Base-by-base conservation (phyloP, 768 basidiomycete species). In the Naematelia encephala region DNA sequence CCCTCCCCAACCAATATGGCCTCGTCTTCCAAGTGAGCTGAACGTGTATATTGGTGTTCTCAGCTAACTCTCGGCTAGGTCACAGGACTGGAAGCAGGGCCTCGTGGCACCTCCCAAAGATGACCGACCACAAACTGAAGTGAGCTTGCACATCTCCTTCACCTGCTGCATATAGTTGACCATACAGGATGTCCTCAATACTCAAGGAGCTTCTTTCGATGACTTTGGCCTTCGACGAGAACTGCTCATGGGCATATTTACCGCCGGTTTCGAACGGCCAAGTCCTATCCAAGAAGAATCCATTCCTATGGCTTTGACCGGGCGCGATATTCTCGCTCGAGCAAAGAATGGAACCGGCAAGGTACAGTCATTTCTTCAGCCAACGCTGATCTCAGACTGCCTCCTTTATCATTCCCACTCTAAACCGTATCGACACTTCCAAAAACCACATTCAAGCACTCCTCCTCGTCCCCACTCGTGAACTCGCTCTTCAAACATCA, bases 261-360 rank as follows among this genome's bases (percentile, higher is more conserved):
- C 97, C 80, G 96, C 93, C 67, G 94, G 94, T 57, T 79, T 80
- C 52, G 94, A 98, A 80, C 86, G 83, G 68, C 94, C 94, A 44
- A 94, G 91, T 23, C 94, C 94, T 62, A 97, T 99, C 79, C 94
- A 99, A 82, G 94, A 99, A 84, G 90, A 96, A 81, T 90, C 94
- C 54, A 97, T 97, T 70, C 94, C 94, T 56, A 85, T 91, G 69
- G 92, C 93, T 39, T 86, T 98, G 72, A 86, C 89, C 56, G 89
- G 88, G 70, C 87, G 94, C 75, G 94, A 99, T 80, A 79, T 98
- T 76, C 66, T 77, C 8, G 68, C 71, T 10, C 43, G 77, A 64
- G 76, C 77, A 19, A 76, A 78, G 72, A 77, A 77, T 61, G 76
- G 94, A 64, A 99, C 94, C 2, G 94, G 94, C 65, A 77, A 77